Conservation (phyloP, 2,329 filamentous ascomycete species). For the Talaromyces verruculosus region DNA sequence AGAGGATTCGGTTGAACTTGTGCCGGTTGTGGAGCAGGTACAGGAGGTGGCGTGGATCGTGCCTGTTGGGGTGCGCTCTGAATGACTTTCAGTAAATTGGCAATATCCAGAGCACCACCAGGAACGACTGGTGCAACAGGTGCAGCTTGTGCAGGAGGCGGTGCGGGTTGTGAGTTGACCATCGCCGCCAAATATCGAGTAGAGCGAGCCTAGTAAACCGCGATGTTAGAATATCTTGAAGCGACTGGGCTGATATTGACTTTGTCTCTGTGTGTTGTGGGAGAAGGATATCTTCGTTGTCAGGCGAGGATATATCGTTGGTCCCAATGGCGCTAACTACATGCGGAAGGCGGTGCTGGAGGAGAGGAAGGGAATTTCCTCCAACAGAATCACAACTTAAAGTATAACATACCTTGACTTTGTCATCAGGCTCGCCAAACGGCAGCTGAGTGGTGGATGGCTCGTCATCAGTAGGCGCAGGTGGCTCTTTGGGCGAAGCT, state of each 20-base stretch:
- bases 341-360: no score
- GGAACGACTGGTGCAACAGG: constrained; percentile 17
- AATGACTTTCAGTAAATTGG: constrained; percentile 44
- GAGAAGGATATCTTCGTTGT: no score
- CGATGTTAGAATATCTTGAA: constrained; percentile 19
- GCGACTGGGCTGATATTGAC: background rate
- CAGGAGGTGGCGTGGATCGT: constrained; percentile 32
- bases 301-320: no score
- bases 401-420: constrained; percentile 38
- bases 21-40: constrained; percentile 31
- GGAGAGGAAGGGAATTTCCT: no score
- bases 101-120: constrained; percentile 38
- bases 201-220: constrained; percentile 37
- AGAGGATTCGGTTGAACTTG: constrained; percentile 30
- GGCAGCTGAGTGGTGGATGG: constrained; percentile 33
- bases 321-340: no score
- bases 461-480: constrained; percentile 40
- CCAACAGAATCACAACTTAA: no score
- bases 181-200: constrained; percentile 42
- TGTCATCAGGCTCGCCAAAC: constrained; percentile 47
- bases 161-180: constrained; percentile 34
- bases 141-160: constrained; percentile 25
- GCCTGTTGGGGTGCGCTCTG: constrained; percentile 35
- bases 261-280: no score
- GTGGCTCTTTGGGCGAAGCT: constrained; percentile 49